Evolutionary conservation across 2,329 filamentous ascomycete species (phyloP), one percentile per base, ranked within the genome.

Genomic region (Phyllosticta paracitricarpa): DNA sequence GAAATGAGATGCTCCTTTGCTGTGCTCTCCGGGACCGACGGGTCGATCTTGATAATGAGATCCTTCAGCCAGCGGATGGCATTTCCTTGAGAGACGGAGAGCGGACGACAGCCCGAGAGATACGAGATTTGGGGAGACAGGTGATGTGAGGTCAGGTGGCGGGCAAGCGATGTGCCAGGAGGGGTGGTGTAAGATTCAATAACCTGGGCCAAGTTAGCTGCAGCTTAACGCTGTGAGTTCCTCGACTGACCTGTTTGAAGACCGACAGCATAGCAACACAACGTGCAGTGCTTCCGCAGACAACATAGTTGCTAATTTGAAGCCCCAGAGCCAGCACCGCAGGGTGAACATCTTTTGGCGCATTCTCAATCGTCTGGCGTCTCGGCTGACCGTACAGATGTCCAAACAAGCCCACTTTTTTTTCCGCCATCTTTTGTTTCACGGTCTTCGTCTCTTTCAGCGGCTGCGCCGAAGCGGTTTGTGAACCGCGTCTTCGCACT

Each of bases 31-130:
- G 89, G 85, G 1, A 88, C 84, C 67, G 92, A 89, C 51, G 93
- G 91, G 68, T 97, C 91, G 62, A 97, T 87, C 67, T 91, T 91
- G 68, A 90, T 89, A 71, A 99, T 93, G 69, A 91, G 85, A 56
- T 96, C 84, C 79, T 99, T 99, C 57, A 99, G 82, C 81, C 91
- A 93, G 60, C 94, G 85, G 71, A 99, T 96, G 40, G 91, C 91
- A 73, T 97, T 99, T 63, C 94, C 94, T 87, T 97, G 96, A 64
- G 90, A 91, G 75, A 96, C 94, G 66, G 90, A 95, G 76, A 99
- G 89, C 35, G 94, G 92, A n/a, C 94, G 87, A 71, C 92, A 97
- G 66, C 91, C 91, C 63, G 90, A 89, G 63, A 99, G 83, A 71
- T 95, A 97, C 66, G 95, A 91, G 70, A 99, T 97, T 75, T 99